These are phyloP conservation scores for Aspergillus campestris DNA, from an alignment of 495 filamentous ascomycete genomes.

Conservation along the genomic window DNA sequence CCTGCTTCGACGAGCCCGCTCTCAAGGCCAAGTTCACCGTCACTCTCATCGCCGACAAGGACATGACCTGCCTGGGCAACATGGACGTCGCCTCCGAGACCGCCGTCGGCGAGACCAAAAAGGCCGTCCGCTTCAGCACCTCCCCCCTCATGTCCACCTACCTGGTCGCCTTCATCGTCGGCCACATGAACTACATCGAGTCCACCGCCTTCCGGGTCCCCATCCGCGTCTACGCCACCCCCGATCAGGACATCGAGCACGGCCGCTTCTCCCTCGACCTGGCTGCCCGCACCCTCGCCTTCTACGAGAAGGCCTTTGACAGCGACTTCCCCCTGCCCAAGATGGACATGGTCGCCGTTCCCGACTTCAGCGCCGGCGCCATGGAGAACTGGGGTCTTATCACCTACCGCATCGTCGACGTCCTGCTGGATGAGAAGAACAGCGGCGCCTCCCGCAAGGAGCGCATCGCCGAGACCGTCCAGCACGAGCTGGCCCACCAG, in stretches of 20 bases:
- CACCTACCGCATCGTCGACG: slow-evolving; percentile 86
- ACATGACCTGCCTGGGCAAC: slow-evolving; percentile 58
- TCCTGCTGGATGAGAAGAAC: slow-evolving; percentile 86
- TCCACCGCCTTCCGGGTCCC: slow-evolving; percentile 58
- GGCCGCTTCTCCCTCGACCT: slow-evolving; percentile 57
- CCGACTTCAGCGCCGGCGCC: slow-evolving; percentile 85
- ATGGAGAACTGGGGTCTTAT: slow-evolving; percentile 99
- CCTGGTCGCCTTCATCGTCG: slow-evolving; percentile 59
- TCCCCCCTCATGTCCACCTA: slow-evolving; percentile 64
- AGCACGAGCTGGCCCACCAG: slow-evolving; percentile 96
- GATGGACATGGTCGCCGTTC: slow-evolving; percentile 98
- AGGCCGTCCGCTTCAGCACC: slow-evolving; percentile 58
- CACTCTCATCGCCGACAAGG: slow-evolving; percentile 53
- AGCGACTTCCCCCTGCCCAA: slow-evolving; percentile 56
- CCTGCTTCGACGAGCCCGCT: slow-evolving; percentile 64
- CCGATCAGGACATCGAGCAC: slow-evolving; percentile 57
- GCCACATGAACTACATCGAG: slow-evolving; percentile 57
- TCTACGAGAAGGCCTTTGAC: slow-evolving; percentile 50
- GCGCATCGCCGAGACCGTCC: slow-evolving; percentile 86
- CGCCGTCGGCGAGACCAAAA: slow-evolving; percentile 45
- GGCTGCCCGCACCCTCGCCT: slow-evolving; percentile 46
- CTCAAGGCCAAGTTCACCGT: slow-evolving; percentile 61
- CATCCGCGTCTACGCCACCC: slow-evolving; percentile 54
- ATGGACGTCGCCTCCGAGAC: slow-evolving; percentile 57
- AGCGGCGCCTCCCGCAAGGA: slow-evolving; percentile 89